These are phyloP conservation scores for Daedalea quercina DNA, from an alignment of 768 basidiomycete species.

Conservation along the genomic window DNA sequence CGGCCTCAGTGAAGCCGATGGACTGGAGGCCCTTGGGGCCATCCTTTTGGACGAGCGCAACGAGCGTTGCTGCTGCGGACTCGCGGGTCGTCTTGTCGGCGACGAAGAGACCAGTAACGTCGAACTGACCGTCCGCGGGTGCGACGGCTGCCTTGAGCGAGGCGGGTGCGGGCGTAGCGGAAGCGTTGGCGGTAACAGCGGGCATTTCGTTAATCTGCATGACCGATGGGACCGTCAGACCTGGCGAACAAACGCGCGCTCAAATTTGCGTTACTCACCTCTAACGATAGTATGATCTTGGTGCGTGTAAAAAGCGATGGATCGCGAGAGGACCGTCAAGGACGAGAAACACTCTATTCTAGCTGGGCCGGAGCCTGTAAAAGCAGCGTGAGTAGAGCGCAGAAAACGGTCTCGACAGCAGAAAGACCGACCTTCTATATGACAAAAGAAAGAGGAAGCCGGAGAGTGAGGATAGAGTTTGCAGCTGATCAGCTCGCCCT, in stretches of 20 bases:
- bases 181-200: slow-evolving; percentile 64
- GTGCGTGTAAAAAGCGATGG: slow-evolving; percentile 36
- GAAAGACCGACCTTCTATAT: slow-evolving; percentile 25
- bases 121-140: slow-evolving; percentile 55
- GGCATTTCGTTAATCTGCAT: slow-evolving; percentile 67
- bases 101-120: slow-evolving; percentile 72
- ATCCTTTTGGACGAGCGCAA: slow-evolving; percentile 73
- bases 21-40: slow-evolving; percentile 72
- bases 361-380: slow-evolving; percentile 31
- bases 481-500: slow-evolving; percentile 9
- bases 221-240: slow-evolving; percentile 10
- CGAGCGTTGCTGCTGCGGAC: slow-evolving; percentile 62
- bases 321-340: slow-evolving; percentile 38
- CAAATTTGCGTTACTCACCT: slow-evolving; percentile 15
- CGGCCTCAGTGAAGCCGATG: slow-evolving; percentile 63
- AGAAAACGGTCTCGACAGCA: background rate
- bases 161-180: slow-evolving; percentile 53
- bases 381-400: slow-evolving; percentile 6
- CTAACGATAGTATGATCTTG: slow-evolving; percentile 17
- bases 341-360: slow-evolving; percentile 62
- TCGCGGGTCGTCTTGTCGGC: slow-evolving; percentile 81
- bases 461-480: slow-evolving; percentile 31
- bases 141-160: slow-evolving; percentile 60
- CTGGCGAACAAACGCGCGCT: background rate
- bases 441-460: slow-evolving; percentile 30